phyloP scores from a whole-genome alignment of 2,329 filamentous ascomycete genomes.

The Claviceps paspali region DNA sequence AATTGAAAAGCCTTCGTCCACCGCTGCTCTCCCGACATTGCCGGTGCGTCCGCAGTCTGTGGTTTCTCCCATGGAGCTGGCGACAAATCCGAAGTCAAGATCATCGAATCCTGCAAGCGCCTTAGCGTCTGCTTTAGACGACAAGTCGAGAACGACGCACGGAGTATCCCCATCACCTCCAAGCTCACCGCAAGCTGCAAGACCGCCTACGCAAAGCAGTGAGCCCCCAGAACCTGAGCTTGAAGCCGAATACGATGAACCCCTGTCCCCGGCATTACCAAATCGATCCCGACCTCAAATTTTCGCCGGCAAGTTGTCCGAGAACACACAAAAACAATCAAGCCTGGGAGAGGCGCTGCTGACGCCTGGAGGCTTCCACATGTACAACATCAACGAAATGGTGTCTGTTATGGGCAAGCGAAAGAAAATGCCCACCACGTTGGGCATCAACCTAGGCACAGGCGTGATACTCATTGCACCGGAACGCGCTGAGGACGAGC shows the following conservation, averaged over 20 bases:
- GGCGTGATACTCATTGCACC: conserved; percentile 84
- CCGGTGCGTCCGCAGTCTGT: conserved; percentile 25
- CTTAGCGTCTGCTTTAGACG: conserved; percentile 40
- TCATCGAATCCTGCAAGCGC: conserved; percentile 34
- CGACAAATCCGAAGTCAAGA: conserved; percentile 11
- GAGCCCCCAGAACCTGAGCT: conserved; percentile 16
- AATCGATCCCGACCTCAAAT: conserved; percentile 15
- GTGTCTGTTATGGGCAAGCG: conserved; percentile 91
- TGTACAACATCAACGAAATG: conserved; percentile 98
- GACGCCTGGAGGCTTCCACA: conserved; percentile 69
- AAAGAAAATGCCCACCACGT: conserved; percentile 95
- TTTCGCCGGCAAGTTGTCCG: background rate
- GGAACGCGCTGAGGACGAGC: conserved; percentile 68
- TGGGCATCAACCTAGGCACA: conserved; percentile 83
- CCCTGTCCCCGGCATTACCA: conserved; percentile 24
- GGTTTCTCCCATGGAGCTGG: conserved; percentile 17
- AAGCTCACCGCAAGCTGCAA: conserved; percentile 13
- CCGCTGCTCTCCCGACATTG: conserved; percentile 24
- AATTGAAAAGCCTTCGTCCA: conserved; percentile 24
- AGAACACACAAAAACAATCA: background rate
- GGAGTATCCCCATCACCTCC: conserved; percentile 11
- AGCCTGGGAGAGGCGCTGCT: conserved; percentile 24
- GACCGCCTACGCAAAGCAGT: conserved; percentile 12
- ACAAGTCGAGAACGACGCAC: conserved; percentile 22
- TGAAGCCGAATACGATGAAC: conserved; percentile 16